These are phyloP conservation scores for Tanacetum coccineum DNA, from an alignment of 129 eudicot species.

Conservation along the genomic window DNA sequence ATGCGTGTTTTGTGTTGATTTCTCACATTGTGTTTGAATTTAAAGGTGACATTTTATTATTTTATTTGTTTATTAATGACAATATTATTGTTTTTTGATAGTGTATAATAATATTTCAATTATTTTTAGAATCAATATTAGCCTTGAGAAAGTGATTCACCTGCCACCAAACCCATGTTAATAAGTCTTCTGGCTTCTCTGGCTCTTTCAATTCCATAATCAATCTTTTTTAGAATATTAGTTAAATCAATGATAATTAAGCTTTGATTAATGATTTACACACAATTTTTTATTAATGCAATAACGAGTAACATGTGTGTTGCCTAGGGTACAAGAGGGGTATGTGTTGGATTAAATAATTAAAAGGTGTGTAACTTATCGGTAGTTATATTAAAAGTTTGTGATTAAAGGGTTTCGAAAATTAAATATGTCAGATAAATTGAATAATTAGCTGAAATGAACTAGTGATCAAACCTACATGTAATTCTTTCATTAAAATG, in stretches of 20 bases:
- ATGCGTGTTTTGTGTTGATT: constrained; percentile 29
- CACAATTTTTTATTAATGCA: not conserved
- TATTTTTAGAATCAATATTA: constrained; percentile 12
- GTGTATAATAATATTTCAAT: constrained; percentile 1
- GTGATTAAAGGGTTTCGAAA: too few species aligned
- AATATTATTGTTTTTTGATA: not conserved
- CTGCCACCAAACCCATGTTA: constrained; percentile 45
- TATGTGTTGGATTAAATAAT: not conserved
- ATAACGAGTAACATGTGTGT: constrained; percentile 24
- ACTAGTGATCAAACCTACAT: too few species aligned
- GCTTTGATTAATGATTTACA: not conserved
- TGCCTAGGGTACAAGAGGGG: constrained; percentile 13
- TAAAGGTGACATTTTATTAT: constrained; percentile 17
- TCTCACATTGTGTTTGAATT: constrained; percentile 17
- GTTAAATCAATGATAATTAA: not conserved
- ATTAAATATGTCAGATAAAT: too few species aligned
- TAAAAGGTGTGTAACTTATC: too few species aligned
- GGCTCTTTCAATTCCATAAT: constrained; percentile 20
- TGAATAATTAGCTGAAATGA: too few species aligned
- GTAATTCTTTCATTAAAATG: too few species aligned
- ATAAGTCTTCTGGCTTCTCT: constrained; percentile 20
- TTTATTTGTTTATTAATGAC: not conserved
- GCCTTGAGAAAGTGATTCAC: constrained; percentile 30
- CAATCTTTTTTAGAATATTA: not conserved
- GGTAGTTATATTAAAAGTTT: too few species aligned